Evolutionary conservation across 2,329 filamentous ascomycete species (phyloP), one percentile per base, ranked within the genome.

Genomic region (Claviceps spartinae): DNA sequence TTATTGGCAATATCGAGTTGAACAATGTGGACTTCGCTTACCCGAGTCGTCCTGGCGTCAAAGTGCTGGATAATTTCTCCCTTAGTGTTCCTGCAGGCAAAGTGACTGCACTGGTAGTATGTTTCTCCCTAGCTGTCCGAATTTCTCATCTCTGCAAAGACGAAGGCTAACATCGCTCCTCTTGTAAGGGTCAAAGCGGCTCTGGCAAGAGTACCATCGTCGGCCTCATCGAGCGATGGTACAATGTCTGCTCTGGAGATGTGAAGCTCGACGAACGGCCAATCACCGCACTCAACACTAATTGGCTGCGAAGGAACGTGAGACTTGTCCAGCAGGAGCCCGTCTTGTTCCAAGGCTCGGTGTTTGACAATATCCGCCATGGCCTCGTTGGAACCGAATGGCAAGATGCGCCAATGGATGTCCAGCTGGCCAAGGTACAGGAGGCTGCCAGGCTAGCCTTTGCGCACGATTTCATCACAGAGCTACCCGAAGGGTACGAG

Each of bases 131-230:
- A 1, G 5, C 18, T 13, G 5, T 18, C 14, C n/a, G 14, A 4
- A 9, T 46, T 18, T 2, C 26, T 18, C 5, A 13, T 13, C 16
- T 8, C n/a, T 45, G 1, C 22, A 22, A n/a, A n/a, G 14, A 45
- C 9, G 5, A n/a, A 20, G 26, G 14, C 43, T 45, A 16, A 45
- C 14, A 3, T 30, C 14, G 11, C 24, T 30, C 3, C 5, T 30
- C 16, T 45, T 8, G 11, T 1, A 16, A 47, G 44, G 44, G 44
- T 8, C 44, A 47, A 47, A 42, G 75, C 20, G 80, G 79, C 0
- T 77, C 70, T 4, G 78, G 78, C 0, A 82, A 82, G 57, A 79
- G 75, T 45, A 81, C 77, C 0, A 70, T 80, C 3, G 71, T 81
- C 5, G 75, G 74, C 0, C 62, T 83, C 2, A 57, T 82, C 1